Evolutionary conservation across 352 stramenopile genomes (phyloP).

Genomic region (Pilasporangium apinafurcum): DNA sequence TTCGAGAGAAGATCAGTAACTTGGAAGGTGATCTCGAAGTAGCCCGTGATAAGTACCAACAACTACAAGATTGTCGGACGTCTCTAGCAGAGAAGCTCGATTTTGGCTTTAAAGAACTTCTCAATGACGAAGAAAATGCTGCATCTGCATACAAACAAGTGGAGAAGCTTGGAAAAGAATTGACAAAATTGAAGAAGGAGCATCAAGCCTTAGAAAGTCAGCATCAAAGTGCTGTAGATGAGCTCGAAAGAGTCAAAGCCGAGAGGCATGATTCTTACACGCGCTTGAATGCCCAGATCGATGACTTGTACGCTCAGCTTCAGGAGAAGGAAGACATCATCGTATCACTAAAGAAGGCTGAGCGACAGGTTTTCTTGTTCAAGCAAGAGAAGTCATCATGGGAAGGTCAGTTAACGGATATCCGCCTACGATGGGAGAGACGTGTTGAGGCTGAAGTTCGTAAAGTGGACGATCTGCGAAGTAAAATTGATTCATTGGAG

Average conservation of each 20-base stretch:
- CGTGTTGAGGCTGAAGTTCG: slow-evolving; percentile 28
- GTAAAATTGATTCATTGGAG: slow-evolving; percentile 23
- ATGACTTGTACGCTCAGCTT: slow-evolving; percentile 50
- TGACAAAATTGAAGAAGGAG: slow-evolving; percentile 29
- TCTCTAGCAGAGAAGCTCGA: slow-evolving; percentile 57
- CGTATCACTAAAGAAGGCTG: slow-evolving; percentile 21
- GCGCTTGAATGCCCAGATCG: slow-evolving; percentile 37
- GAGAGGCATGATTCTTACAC: slow-evolving; percentile 16
- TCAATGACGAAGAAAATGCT: slow-evolving; percentile 57
- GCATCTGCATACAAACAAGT: slow-evolving; percentile 30
- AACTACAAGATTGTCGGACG: slow-evolving; percentile 41
- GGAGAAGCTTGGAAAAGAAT: slow-evolving; percentile 34
- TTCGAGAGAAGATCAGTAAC: slow-evolving; percentile 25
- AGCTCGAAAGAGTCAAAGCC: slow-evolving; percentile 22
- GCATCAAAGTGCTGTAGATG: slow-evolving; percentile 14
- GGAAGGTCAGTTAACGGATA: slow-evolving; percentile 28
- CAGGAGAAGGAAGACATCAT: slow-evolving; percentile 39
- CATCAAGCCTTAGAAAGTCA: slow-evolving; percentile 21
- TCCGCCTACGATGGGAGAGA: slow-evolving; percentile 25
- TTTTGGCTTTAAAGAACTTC: slow-evolving; percentile 57
- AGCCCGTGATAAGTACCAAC: slow-evolving; percentile 38
- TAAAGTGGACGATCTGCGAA: slow-evolving; percentile 28
- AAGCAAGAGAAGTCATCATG: slow-evolving; percentile 36
- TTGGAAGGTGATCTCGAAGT: slow-evolving; percentile 33
- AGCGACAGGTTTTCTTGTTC: slow-evolving; percentile 25